Conservation (phyloP, 2,329 filamentous ascomycete genomes). For the Pseudogymnoascus sp. region DNA sequence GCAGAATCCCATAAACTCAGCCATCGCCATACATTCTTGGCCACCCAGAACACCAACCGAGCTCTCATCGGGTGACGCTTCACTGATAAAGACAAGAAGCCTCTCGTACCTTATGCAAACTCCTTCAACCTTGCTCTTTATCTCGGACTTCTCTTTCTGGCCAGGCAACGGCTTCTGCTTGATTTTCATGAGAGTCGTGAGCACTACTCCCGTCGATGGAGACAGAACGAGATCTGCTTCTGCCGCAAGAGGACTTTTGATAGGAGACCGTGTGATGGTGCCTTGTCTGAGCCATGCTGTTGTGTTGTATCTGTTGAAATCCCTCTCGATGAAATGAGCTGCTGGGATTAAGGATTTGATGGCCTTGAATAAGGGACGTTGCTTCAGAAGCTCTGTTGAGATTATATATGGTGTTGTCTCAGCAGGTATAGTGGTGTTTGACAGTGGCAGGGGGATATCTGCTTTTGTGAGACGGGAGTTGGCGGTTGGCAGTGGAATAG, state of each 20-base stretch:
- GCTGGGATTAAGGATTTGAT: conserved; percentile 41
- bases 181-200: conserved; percentile 62
- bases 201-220: conserved; percentile 57
- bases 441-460: conserved; percentile 14
- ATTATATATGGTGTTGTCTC: conserved; percentile 39
- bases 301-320: conserved; percentile 39
- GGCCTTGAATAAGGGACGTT: conserved; percentile 39
- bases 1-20: conserved; percentile 25
- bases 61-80: conserved; percentile 38
- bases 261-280: conserved; percentile 28
- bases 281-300: conserved; percentile 26
- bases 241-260: conserved; percentile 32
- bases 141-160: conserved; percentile 35
- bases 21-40: conserved; percentile 20
- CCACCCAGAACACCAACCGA: conserved; percentile 20
- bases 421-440: conserved; percentile 13
- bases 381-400: conserved; percentile 37
- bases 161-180: conserved; percentile 65
- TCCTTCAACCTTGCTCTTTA: conserved; percentile 40
- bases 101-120: conserved; percentile 55
- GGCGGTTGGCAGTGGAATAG: not conserved
- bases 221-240: conserved; percentile 71
- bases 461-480: not conserved
- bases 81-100: conserved; percentile 60
- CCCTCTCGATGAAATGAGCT: conserved; percentile 50